These are phyloP conservation scores for Acer negundo DNA, from an alignment of 345 rosid genomes.

Conservation along the genomic window DNA sequence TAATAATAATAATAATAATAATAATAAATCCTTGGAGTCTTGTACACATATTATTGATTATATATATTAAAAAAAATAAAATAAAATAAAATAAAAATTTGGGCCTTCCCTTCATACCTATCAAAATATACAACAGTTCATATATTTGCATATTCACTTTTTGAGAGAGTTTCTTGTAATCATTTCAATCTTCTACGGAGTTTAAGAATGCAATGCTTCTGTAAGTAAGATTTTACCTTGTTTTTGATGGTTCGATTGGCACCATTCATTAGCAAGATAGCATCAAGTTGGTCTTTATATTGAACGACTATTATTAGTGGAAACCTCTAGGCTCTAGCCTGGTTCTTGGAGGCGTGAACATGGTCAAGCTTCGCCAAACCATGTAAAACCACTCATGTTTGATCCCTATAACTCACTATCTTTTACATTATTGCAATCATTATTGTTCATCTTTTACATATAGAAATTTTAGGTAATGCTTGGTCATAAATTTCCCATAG, in stretches of 20 bases:
- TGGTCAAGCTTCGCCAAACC: neutral
- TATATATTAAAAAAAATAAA: no score
- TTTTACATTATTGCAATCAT: neutral
- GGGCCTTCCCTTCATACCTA: neutral
- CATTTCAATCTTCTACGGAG: neutral
- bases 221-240: neutral
- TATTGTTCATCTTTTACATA: neutral
- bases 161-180: neutral
- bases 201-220: neutral
- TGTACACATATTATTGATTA: neutral
- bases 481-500: neutral
- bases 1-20: no score
- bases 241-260: neutral
- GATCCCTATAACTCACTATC: neutral
- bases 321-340: neutral
- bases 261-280: neutral
- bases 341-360: neutral
- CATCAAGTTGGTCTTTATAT: neutral
- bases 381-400: neutral
- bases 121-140: neutral
- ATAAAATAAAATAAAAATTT: no score
- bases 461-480: neutral
- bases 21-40: no score
- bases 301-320: neutral
- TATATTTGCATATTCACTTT: neutral